Conservation (phyloP, 768 basidiomycete species). For the Lentinula edodes region DNA sequence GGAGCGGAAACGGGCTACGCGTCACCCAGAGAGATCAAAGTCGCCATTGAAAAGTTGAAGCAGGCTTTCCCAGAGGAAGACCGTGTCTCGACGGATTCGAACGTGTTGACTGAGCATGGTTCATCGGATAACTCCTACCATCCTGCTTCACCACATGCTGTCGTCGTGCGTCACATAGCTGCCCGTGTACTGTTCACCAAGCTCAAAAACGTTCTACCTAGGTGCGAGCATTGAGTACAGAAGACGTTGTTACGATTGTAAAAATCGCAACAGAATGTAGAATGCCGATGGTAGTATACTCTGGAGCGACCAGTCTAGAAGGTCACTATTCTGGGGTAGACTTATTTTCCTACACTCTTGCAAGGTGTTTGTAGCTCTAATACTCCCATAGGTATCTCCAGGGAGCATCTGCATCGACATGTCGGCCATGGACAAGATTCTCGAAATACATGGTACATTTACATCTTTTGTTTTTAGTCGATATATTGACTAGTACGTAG, state of each 20-base stretch:
- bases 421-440: slow-evolving; percentile 60
- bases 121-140: slow-evolving; percentile 70
- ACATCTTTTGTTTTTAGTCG: not conserved
- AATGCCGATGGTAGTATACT: slow-evolving; percentile 76
- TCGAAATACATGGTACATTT: slow-evolving; percentile 45
- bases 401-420: slow-evolving; percentile 68
- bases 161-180: slow-evolving; percentile 28
- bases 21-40: slow-evolving; percentile 36
- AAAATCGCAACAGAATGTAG: slow-evolving; percentile 67
- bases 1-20: slow-evolving; percentile 31
- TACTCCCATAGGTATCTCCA: slow-evolving; percentile 24
- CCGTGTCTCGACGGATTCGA: slow-evolving; percentile 45
- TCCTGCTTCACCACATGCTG: slow-evolving; percentile 49
- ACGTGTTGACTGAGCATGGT: slow-evolving; percentile 50
- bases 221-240: slow-evolving; percentile 62
- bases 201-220: slow-evolving; percentile 16
- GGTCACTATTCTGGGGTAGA: slow-evolving; percentile 78
- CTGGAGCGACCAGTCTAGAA: slow-evolving; percentile 84
- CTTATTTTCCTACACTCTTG: not conserved
- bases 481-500: slow-evolving; percentile 26
- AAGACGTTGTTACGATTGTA: slow-evolving; percentile 79
- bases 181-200: not conserved
- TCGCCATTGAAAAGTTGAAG: slow-evolving; percentile 51
- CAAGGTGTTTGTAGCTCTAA: not conserved
- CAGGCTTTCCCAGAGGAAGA: slow-evolving; percentile 34